Evolutionary conservation across 2,329 filamentous ascomycete species (phyloP).

Genomic region (Dactylellina drechsleri): DNA sequence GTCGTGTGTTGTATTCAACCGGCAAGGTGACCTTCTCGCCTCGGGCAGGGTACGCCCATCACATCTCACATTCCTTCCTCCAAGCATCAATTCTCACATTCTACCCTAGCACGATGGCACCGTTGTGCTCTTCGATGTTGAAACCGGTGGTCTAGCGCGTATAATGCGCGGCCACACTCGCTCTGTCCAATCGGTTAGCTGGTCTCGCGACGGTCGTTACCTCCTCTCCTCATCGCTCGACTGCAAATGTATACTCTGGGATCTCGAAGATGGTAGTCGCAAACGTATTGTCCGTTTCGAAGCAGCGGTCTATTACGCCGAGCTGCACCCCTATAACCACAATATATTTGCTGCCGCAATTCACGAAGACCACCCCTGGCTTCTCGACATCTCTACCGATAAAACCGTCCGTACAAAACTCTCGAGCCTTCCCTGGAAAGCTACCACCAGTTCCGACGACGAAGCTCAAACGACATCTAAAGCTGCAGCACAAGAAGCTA

Average conservation of each 20-base stretch:
- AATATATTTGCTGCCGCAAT: constrained; percentile 88
- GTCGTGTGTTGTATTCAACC: constrained; percentile 83
- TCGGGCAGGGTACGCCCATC: constrained; percentile 76
- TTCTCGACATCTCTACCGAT: constrained; percentile 76
- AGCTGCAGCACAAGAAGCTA: constrained; percentile 88
- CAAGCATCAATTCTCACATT: constrained; percentile 37
- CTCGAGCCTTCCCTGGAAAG: constrained; percentile 73
- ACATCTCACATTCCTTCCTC: background rate
- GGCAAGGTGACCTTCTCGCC: constrained; percentile 91
- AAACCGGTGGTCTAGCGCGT: constrained; percentile 94
- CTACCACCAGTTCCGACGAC: constrained; percentile 71
- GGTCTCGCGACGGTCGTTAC: constrained; percentile 91
- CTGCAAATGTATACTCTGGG: constrained; percentile 97
- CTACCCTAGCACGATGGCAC: constrained; percentile 77
- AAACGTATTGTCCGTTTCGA: constrained; percentile 89
- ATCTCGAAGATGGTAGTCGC: constrained; percentile 77
- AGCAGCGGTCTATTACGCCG: constrained; percentile 93
- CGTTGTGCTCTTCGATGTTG: constrained; percentile 94
- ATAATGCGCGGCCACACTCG: constrained; percentile 93
- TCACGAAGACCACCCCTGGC: constrained; percentile 89
- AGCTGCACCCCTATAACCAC: constrained; percentile 89
- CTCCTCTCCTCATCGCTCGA: constrained; percentile 92
- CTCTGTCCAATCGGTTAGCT: constrained; percentile 90
- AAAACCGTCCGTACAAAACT: constrained; percentile 45
- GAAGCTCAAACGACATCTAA: constrained; percentile 75